A percentile compares a stretch with the other conserved stretches of the same genome.
phyloP scores from a whole-genome alignment of 345 rosid genomes.

The Populus alba region DNA sequence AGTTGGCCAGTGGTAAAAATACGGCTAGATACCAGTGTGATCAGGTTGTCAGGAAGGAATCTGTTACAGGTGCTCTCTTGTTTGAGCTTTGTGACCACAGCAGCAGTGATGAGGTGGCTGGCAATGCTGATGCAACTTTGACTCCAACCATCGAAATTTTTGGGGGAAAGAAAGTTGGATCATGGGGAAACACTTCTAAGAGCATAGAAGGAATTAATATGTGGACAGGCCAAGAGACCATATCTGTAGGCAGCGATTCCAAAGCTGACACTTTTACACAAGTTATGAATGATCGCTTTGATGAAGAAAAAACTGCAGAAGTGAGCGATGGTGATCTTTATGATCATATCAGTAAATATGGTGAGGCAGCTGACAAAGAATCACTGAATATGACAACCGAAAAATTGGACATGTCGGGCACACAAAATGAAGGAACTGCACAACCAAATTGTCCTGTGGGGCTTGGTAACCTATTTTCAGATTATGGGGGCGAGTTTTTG shows the following conservation, averaged over 20 bases:
- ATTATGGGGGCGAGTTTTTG: background rate
- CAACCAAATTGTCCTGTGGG: background rate
- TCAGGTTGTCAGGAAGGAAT: constrained; percentile 6
- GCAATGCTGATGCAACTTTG: background rate
- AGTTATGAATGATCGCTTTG: background rate
- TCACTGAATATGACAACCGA: background rate
- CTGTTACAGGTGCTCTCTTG: background rate
- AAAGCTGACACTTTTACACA: background rate
- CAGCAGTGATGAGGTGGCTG: constrained; percentile 9
- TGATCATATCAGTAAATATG: background rate
- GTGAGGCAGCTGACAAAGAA: background rate
- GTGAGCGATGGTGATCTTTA: background rate
- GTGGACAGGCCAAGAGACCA: background rate
- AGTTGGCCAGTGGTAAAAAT: background rate
- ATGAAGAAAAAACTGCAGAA: background rate
- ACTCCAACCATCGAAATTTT: constrained; percentile 2
- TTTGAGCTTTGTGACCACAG: constrained; percentile 3
- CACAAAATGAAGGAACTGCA: background rate
- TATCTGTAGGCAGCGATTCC: background rate
- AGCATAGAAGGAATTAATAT: background rate
- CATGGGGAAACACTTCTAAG: background rate
- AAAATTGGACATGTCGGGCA: background rate
- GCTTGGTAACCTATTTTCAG: background rate
- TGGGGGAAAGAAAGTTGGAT: constrained; percentile 1
- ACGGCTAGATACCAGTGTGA: background rate